A percentile compares a stretch with the other conserved stretches of the same genome.
phyloP scores from a whole-genome alignment of 2,329 filamentous ascomycete genomes.

The Thyridium curvatum region DNA sequence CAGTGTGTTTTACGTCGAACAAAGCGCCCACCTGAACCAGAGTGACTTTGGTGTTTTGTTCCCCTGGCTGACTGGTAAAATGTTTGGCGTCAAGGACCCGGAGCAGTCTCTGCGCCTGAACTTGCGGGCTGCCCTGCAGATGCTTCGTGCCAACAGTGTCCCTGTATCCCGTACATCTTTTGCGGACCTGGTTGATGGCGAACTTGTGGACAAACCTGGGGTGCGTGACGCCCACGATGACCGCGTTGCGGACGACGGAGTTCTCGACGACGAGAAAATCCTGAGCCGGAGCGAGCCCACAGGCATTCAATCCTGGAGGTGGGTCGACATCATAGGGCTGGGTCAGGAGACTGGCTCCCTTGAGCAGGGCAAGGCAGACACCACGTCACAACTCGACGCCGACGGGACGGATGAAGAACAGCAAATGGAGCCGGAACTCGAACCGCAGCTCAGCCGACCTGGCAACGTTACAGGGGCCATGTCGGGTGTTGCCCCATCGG shows the following conservation, averaged over 20 bases:
- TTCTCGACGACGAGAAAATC: conserved; percentile 43
- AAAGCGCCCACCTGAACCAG: conserved; percentile 76
- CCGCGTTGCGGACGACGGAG: conserved; percentile 24
- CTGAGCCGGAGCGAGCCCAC: conserved; percentile 33
- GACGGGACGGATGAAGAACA: conserved; percentile 17
- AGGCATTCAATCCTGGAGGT: conserved; percentile 41
- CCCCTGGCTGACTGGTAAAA: conserved; percentile 58
- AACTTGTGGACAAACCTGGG: conserved; percentile 28
- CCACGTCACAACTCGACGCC: conserved; percentile 8
- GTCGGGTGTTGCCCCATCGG: neutral
- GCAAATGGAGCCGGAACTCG: conserved; percentile 27
- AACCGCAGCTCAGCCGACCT: conserved; percentile 15
- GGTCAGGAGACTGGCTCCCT: conserved; percentile 22
- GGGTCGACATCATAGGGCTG: conserved; percentile 46
- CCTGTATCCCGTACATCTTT: conserved; percentile 42
- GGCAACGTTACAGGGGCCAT: too few species aligned
- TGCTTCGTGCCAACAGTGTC: conserved; percentile 44
- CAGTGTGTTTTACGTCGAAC: conserved; percentile 66
- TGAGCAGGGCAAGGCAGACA: conserved; percentile 6
- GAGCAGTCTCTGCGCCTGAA: conserved; percentile 55
- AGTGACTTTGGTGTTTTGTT: conserved; percentile 81
- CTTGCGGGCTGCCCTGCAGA: conserved; percentile 49
- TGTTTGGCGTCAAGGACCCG: conserved; percentile 51
- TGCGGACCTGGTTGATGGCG: conserved; percentile 42
- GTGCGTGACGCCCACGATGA: conserved; percentile 6